phyloP scores from a whole-genome alignment of 805 yeast species.

The Dipodascopsis uninucleata region DNA sequence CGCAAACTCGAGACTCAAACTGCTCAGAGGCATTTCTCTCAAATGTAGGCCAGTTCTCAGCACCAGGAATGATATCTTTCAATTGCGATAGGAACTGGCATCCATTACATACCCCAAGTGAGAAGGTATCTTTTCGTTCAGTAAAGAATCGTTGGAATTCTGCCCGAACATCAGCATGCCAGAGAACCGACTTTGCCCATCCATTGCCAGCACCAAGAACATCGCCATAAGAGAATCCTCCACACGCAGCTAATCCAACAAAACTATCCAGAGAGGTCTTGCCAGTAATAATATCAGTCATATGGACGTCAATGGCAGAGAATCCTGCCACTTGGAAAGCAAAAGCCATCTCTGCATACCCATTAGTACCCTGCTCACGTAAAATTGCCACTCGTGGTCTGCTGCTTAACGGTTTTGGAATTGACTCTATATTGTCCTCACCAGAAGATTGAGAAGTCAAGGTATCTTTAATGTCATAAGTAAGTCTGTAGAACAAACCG shows the following conservation, averaged over 20 bases:
- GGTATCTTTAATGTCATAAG: conserved; percentile 46
- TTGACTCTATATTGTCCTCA: background rate
- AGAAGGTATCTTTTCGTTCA: conserved; percentile 85
- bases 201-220: conserved; percentile 98
- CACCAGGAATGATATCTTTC: conserved; percentile 84
- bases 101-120: conserved; percentile 98
- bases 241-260: conserved; percentile 95
- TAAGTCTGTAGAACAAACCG: conserved; percentile 77
- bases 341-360: conserved; percentile 98
- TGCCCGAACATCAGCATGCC: conserved; percentile 68
- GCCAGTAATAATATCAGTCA: conserved; percentile 84
- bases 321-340: conserved; percentile 93
- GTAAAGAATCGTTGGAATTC: conserved; percentile 81
- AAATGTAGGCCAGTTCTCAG: conserved; percentile 93
- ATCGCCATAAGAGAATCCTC: conserved; percentile 98
- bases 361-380: conserved; percentile 98
- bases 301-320: conserved; percentile 89
- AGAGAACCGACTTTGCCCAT: conserved; percentile 95
- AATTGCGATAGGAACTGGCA: conserved; percentile 92
- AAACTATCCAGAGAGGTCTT: conserved; percentile 69
- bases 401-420: conserved; percentile 4
- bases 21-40: conserved; percentile 90
- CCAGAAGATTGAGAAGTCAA: conserved; percentile 1
- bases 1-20: conserved; percentile 89
- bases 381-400: conserved; percentile 91